A percentile compares a stretch with the other conserved stretches of the same genome.
phyloP scores from a whole-genome alignment of 345 rosid genomes.

The Melaleuca alternifolia region DNA sequence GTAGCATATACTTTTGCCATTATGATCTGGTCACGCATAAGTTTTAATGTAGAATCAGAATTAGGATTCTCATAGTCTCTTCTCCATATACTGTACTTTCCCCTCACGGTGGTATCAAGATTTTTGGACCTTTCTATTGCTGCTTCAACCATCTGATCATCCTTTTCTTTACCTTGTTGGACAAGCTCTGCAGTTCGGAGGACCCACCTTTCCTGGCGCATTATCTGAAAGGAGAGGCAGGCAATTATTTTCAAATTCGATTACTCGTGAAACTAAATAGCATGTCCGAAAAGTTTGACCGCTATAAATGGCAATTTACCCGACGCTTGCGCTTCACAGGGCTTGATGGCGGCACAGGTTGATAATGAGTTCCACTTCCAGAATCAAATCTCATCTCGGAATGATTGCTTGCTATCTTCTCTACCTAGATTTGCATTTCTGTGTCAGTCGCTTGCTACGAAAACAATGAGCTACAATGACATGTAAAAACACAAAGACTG shows the following conservation, averaged over 20 bases:
- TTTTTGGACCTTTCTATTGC: slow-evolving; percentile 50
- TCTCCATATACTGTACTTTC: slow-evolving; percentile 91
- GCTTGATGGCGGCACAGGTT: slow-evolving; percentile 22
- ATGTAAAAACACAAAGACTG: background rate
- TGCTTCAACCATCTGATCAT: slow-evolving; percentile 39
- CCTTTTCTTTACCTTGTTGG: slow-evolving; percentile 49
- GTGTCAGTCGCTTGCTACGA: background rate
- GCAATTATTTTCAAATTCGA: slow-evolving; percentile 4
- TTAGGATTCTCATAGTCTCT: slow-evolving; percentile 77
- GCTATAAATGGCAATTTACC: slow-evolving; percentile 36
- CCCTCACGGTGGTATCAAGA: slow-evolving; percentile 43
- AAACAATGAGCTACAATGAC: background rate
- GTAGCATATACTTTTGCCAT: slow-evolving; percentile 94
- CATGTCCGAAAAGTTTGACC: background rate
- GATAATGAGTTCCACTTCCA: slow-evolving; percentile 16
- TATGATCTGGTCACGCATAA: slow-evolving; percentile 93
- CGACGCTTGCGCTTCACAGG: slow-evolving; percentile 81
- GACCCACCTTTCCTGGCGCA: slow-evolving; percentile 54
- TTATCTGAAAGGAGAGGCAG: slow-evolving; percentile 23
- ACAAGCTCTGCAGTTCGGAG: slow-evolving; percentile 53
- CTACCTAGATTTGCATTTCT: slow-evolving; percentile 12
- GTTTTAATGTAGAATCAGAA: slow-evolving; percentile 76
- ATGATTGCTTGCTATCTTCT: slow-evolving; percentile 14
- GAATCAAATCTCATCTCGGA: slow-evolving; percentile 14
- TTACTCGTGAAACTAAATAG: background rate